Conservation (phyloP, 164 flowering plant species). For the Warburgia ugandensis region DNA sequence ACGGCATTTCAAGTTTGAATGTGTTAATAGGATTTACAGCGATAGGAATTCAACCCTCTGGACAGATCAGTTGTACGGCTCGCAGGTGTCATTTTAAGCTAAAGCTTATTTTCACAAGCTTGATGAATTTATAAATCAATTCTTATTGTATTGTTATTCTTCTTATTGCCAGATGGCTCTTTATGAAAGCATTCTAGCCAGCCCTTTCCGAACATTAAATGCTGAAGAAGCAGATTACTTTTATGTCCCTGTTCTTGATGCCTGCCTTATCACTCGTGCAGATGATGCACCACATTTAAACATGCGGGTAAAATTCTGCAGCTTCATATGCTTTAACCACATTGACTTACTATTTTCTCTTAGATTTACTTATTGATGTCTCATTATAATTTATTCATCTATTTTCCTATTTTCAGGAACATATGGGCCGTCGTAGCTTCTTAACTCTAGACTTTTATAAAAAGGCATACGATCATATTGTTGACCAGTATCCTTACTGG, state of each 20-base stretch:
- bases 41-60: slow-evolving; percentile 68
- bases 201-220: slow-evolving; percentile 73
- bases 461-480: slow-evolving; percentile 76
- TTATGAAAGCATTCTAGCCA: slow-evolving; percentile 81
- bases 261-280: slow-evolving; percentile 90
- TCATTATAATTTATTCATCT: too few relatives aligned
- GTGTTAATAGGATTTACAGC: slow-evolving; percentile 82
- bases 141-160: not conserved
- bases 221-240: slow-evolving; percentile 96
- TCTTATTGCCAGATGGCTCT: slow-evolving; percentile 60
- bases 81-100: slow-evolving; percentile 51
- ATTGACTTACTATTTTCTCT: too few relatives aligned
- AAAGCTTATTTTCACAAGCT: too few relatives aligned
- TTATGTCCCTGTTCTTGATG: slow-evolving; percentile 96
- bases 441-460: slow-evolving; percentile 69
- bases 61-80: slow-evolving; percentile 88
- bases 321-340: not conserved
- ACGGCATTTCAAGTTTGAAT: slow-evolving; percentile 84
- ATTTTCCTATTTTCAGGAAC: slow-evolving; percentile 40
- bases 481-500: slow-evolving; percentile 71
- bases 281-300: slow-evolving; percentile 93
- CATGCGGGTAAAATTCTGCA: slow-evolving; percentile 42
- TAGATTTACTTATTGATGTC: too few relatives aligned
- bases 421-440: slow-evolving; percentile 73
- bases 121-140: too few relatives aligned